Conservation (phyloP, 164 flowering plant species). For the Paratinospora sagittata region DNA sequence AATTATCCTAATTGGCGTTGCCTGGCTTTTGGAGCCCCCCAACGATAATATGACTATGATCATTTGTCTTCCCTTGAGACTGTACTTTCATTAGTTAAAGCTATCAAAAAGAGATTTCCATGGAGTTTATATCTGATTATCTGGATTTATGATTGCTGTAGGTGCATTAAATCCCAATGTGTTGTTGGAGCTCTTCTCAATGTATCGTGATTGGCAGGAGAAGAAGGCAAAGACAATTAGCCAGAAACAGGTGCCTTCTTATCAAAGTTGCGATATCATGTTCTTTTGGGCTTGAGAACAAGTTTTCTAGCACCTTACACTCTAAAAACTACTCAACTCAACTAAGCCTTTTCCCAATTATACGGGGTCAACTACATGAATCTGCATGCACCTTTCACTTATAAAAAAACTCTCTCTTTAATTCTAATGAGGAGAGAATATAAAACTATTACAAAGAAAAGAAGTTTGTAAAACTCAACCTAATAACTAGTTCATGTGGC, state of each 20-base stretch:
- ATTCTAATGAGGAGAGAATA: no score
- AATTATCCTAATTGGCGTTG: conserved; percentile 2
- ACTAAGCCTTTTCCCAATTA: no score
- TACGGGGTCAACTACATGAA: no score
- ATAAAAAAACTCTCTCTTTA: no score
- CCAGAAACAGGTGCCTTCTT: conserved; percentile 60
- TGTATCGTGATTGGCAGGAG: conserved; percentile 89
- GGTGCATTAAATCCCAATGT: conserved; percentile 73
- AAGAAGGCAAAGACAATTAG: conserved; percentile 53
- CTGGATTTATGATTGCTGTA: conserved; percentile 19
- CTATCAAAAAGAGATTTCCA: background rate
- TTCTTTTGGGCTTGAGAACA: background rate
- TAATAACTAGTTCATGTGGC: background rate
- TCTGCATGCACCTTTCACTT: no score
- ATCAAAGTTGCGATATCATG: background rate
- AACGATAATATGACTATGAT: no score
- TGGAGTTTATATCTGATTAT: background rate
- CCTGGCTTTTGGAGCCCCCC: conserved; percentile 1
- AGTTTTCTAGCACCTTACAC: background rate
- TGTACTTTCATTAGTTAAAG: background rate
- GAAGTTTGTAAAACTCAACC: background rate
- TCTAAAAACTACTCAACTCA: background rate
- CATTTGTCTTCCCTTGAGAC: background rate
- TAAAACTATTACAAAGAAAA: no score
- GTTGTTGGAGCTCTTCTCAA: conserved; percentile 72